Base-by-base conservation (phyloP, 106 monocot genomes). In the Alisma plantagoaquatica region DNA sequence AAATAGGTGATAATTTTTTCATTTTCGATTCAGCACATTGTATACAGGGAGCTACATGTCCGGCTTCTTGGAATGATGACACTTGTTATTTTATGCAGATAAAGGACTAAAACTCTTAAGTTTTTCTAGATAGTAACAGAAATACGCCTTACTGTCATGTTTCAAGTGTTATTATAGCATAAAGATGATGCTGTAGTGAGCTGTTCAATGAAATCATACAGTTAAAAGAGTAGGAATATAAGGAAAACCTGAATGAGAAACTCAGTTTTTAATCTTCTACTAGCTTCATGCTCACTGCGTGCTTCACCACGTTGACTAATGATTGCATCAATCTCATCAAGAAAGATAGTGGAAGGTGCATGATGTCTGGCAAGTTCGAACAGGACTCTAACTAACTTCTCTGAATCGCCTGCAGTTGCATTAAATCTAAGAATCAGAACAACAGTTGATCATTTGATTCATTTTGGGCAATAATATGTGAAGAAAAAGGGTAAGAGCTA, bases 201-300 rank as follows among this genome's bases (percentile, higher is more conserved):
- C n/a, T n/a, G n/a, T n/a, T n/a, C n/a, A n/a, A n/a, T n/a, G n/a
- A n/a, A n/a, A n/a, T n/a, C n/a, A n/a, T n/a, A n/a, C n/a, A n/a
- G n/a, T n/a, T n/a, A n/a, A n/a, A n/a, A n/a, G n/a, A n/a, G n/a
- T n/a, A n/a, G n/a, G n/a, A n/a, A 38, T 7, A 38, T 38, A 14
- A 38, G 35, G 6, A 38, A 14, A 59, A 80, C 98, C 81, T 98
- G 98, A 61, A 98, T 86, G 64, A 98, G 90, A 17, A 90, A 78
- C 66, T 98, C 98, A 62, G 98, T 98, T 59, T 98, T 98, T 35
- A 98, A 61, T 10, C 98, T 84, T 6, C 98, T 63, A 64, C 98
- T 98, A 3, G 98, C 98, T 79, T 98, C 89, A 68, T 98, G 98
- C 69, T 98, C 98, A 69, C 98, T 98, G n/a, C 82, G 89, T 53